Percentiles rank a stretch among this genome's conserved stretches.
These are phyloP conservation scores for Ampelomyces quisqualis DNA, from an alignment of 2,329 filamentous ascomycete genomes.

Conservation along the genomic window DNA sequence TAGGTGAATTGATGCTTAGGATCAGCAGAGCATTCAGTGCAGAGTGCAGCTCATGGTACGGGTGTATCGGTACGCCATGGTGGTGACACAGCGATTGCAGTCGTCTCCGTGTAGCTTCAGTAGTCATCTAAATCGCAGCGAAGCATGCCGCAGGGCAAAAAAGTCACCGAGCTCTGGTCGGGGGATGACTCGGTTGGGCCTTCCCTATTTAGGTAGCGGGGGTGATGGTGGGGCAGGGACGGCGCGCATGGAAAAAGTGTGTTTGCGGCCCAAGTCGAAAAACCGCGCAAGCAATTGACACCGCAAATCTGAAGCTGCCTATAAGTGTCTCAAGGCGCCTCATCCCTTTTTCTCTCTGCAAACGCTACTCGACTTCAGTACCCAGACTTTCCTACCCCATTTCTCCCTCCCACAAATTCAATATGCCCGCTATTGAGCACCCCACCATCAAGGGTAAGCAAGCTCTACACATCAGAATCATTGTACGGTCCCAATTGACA, in stretches of 20 bases:
- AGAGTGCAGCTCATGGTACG: too few species aligned
- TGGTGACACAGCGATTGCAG: too few species aligned
- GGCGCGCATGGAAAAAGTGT: conserved; percentile 25
- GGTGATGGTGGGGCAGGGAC: not conserved
- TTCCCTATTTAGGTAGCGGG: too few species aligned
- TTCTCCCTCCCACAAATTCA: conserved; percentile 25
- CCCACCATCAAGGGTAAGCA: conserved; percentile 70
- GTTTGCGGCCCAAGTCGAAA: conserved; percentile 28
- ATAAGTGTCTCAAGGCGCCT: conserved; percentile 18
- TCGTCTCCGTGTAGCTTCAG: too few species aligned
- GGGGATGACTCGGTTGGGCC: not conserved
- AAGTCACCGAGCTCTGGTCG: too few species aligned
- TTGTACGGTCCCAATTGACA: too few species aligned
- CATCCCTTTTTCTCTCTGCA: conserved; percentile 13
- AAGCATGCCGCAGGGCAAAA: too few species aligned
- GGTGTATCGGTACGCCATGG: too few species aligned
- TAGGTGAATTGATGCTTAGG: too few species aligned
- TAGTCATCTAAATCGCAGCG: too few species aligned
- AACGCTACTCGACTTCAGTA: not conserved
- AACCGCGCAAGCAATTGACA: conserved; percentile 17
- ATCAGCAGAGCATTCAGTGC: too few species aligned
- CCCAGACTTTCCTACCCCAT: conserved; percentile 2
- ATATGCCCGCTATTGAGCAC: conserved; percentile 69
- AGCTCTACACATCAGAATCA: not conserved
- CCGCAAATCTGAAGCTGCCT: conserved; percentile 24